These are phyloP conservation scores for Biancaea sappan DNA, from an alignment of 306 rosid genomes.

Conservation along the genomic window DNA sequence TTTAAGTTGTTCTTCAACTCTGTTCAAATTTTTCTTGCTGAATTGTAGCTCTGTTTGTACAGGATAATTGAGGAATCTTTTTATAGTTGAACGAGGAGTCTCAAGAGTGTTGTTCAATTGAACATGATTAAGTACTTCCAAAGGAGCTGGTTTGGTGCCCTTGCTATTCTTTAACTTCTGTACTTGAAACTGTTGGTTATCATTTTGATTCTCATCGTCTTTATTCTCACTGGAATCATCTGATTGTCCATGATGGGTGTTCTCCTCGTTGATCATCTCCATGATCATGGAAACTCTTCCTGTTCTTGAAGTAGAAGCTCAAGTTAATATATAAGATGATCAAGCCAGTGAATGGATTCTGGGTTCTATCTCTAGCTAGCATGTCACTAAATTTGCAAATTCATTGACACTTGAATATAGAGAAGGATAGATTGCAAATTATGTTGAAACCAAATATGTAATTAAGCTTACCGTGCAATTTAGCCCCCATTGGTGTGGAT, in stretches of 20 bases:
- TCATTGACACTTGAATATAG: neutral
- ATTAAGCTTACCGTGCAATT: slow-evolving; percentile 41
- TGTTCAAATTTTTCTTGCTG: slow-evolving; percentile 52
- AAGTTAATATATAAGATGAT: neutral
- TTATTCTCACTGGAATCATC: slow-evolving; percentile 27
- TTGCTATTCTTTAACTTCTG: slow-evolving; percentile 18
- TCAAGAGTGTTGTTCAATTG: slow-evolving; percentile 52
- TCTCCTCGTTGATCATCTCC: slow-evolving; percentile 55
- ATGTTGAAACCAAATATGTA: neutral
- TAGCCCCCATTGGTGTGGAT: slow-evolving; percentile 46
- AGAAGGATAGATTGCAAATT: neutral
- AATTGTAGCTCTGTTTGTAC: slow-evolving; percentile 49
- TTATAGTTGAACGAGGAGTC: slow-evolving; percentile 69
- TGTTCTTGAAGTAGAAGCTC: slow-evolving; percentile 26
- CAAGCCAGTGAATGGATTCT: neutral
- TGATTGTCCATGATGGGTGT: slow-evolving; percentile 35
- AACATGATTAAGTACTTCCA: slow-evolving; percentile 54
- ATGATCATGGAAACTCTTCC: slow-evolving; percentile 44
- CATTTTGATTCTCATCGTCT: slow-evolving; percentile 1
- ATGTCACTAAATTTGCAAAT: neutral
- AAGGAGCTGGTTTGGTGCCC: slow-evolving; percentile 47
- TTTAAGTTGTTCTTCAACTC: slow-evolving; percentile 53
- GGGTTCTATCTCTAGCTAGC: neutral
- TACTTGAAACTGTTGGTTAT: slow-evolving; percentile 18
- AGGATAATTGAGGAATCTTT: slow-evolving; percentile 47